These are phyloP conservation scores for Leptographium radiaticola DNA, from an alignment of 2,329 filamentous ascomycete species.

Conservation along the genomic window DNA sequence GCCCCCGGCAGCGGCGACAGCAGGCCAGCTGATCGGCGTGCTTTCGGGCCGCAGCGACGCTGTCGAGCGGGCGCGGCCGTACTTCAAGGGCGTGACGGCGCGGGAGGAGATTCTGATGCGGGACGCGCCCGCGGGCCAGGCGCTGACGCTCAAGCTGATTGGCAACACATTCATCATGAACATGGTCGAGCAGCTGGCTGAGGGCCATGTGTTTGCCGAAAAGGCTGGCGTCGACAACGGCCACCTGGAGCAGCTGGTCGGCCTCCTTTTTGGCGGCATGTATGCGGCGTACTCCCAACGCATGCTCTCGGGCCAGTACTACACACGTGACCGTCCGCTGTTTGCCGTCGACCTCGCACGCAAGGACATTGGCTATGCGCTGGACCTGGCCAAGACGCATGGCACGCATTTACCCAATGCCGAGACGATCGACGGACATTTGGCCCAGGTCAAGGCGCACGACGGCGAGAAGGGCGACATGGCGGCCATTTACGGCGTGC, in stretches of 20 bases:
- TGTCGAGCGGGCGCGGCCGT: conserved; percentile 54
- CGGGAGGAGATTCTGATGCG: conserved; percentile 57
- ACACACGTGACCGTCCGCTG: conserved; percentile 61
- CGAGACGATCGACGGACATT: conserved; percentile 54
- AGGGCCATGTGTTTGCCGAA: conserved; percentile 68
- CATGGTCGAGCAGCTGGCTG: conserved; percentile 68
- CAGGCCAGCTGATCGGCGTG: conserved; percentile 59
- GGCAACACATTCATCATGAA: conserved; percentile 80
- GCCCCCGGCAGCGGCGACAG: conserved; percentile 55
- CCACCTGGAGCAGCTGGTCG: conserved; percentile 58
- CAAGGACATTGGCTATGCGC: conserved; percentile 70
- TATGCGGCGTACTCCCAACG: conserved; percentile 63
- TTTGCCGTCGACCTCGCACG: conserved; percentile 72
- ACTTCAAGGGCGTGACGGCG: conserved; percentile 59
- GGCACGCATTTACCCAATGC: conserved; percentile 52
- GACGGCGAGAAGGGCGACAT: conserved; percentile 61
- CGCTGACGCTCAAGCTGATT: conserved; percentile 64
- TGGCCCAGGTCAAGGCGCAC: conserved; percentile 55
- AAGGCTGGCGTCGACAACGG: conserved; percentile 63
- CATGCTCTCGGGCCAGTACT: conserved; percentile 66
- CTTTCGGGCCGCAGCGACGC: conserved; percentile 50
- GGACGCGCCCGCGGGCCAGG: conserved; percentile 53
- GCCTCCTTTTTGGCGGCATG: conserved; percentile 61
- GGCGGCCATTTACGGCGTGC: conserved; percentile 69
- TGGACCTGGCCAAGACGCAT: conserved; percentile 47